These are phyloP conservation scores for Chiua sp. DNA, from an alignment of 1,284 basidiomycete genomes.

Conservation along the genomic window DNA sequence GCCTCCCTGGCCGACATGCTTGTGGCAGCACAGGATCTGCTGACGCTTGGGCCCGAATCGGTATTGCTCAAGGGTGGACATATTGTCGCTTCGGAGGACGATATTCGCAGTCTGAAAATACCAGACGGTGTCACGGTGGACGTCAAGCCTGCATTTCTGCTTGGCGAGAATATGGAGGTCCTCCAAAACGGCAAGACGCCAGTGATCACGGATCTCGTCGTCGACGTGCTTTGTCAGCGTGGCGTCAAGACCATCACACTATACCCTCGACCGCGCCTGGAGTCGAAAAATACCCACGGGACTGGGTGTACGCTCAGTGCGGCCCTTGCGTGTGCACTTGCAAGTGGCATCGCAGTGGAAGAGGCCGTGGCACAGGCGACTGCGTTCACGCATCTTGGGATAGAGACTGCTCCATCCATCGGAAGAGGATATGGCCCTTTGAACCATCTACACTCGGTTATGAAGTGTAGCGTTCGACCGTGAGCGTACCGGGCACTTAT, in stretches of 20 bases:
- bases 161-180: slow-evolving; percentile 67
- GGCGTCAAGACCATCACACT: slow-evolving; percentile 46
- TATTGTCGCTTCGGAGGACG: slow-evolving; percentile 43
- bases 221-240: slow-evolving; percentile 74
- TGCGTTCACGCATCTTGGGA: slow-evolving; percentile 78
- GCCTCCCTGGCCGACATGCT: slow-evolving; percentile 73
- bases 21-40: slow-evolving; percentile 58
- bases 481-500: slow-evolving; percentile 39
- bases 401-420: slow-evolving; percentile 71
- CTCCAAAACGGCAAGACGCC: slow-evolving; percentile 39
- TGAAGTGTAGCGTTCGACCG: slow-evolving; percentile 59
- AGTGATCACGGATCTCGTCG: slow-evolving; percentile 52
- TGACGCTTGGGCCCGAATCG: slow-evolving; percentile 55
- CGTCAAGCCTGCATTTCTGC: slow-evolving; percentile 44
- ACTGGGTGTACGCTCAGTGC: slow-evolving; percentile 94
- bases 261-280: slow-evolving; percentile 70
- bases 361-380: slow-evolving; percentile 68
- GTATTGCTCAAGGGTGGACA: slow-evolving; percentile 94
- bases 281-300: slow-evolving; percentile 85
- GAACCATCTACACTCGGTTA: slow-evolving; percentile 82
- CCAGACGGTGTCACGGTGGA: slow-evolving; percentile 2
- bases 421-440: slow-evolving; percentile 87
- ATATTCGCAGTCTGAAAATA: slow-evolving; percentile 11
- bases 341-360: slow-evolving; percentile 52
- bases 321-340: slow-evolving; percentile 77